These are phyloP conservation scores for Apiotrichum laibachii DNA, from an alignment of 1,284 basidiomycete genomes.

Conservation along the genomic window DNA sequence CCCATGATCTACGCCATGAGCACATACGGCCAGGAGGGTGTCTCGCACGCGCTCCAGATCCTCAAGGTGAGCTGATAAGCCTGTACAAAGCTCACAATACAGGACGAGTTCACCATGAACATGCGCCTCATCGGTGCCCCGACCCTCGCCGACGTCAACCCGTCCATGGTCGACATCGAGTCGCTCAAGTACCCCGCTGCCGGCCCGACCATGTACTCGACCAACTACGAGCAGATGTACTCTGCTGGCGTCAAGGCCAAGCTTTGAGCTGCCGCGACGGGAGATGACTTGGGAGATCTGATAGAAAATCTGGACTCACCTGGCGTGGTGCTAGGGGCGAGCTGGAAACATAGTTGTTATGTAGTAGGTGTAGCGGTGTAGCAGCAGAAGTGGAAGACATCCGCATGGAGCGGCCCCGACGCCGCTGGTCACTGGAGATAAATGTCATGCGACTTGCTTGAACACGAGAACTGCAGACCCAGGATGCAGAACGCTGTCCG, in stretches of 20 bases:
- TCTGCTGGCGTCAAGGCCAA: constrained; percentile 27
- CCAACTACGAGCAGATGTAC: constrained; percentile 56
- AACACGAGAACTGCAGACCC: no score
- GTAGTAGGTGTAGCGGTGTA: background rate
- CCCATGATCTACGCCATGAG: constrained; percentile 88
- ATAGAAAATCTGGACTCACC: no score
- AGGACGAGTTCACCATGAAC: constrained; percentile 95
- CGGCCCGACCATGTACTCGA: constrained; percentile 66
- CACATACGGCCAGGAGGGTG: constrained; percentile 76
- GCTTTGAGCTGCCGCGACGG: constrained; percentile 11
- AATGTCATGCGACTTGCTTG: background rate
- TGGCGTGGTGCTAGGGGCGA: background rate
- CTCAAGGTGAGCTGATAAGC: constrained; percentile 59
- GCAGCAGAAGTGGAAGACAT: background rate
- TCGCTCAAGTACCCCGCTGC: constrained; percentile 59
- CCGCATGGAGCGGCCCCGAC: background rate
- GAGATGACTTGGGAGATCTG: no score
- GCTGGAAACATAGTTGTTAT: background rate
- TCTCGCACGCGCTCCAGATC: constrained; percentile 73
- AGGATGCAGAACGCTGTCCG: no score
- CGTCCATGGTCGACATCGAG: constrained; percentile 82
- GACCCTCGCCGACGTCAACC: constrained; percentile 70
- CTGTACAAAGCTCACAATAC: constrained; percentile 4
- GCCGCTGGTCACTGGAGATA: background rate
- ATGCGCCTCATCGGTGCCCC: constrained; percentile 81